Evolutionary conservation across 306 rosid genomes (phyloP), one percentile per base, ranked within the genome.

Genomic region (Prunus kanzakura): DNA sequence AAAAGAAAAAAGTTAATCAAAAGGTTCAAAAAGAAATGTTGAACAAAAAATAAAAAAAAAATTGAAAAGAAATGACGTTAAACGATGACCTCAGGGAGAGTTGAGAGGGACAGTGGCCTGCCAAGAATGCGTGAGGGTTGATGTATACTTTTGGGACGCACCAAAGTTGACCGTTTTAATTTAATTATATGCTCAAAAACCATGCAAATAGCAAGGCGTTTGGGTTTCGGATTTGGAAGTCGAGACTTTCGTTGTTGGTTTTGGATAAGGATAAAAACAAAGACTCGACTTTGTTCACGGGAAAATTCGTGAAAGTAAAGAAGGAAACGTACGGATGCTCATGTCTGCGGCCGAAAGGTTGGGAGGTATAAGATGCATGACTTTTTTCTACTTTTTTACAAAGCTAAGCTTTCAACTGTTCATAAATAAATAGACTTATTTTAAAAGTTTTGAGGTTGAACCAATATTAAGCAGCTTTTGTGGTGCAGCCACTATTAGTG

Each of bases 191-290:
- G 49, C 30, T 4, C 16, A 56, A 72, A 72, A 72, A 20, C 54
- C 67, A 23, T 43, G 76, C 41, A 56, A n/a, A 4, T 56, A 10
- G 27, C 55, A 15, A 57, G 35, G 35, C 75, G 8, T 71, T 22
- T 51, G n/a, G 30, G 64, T 71, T 71, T 55, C 4, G 64, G 75
- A 35, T 54, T 32, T 55, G 52, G 74, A 15, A 71, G 49, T 43
- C 22, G 3, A 11, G n/a, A 11, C 10, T 20, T 56, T 11, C 50
- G 13, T 55, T 55, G 2, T 71, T 71, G 5, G 51, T 55, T 72
- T 32, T 72, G 76, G 76, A 57, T 41, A 62, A 29, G 45, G 67
- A 15, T 62, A 38, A 57, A 60, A 14, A 63, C 43, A 63, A 12
- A 14, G 1, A 35, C 49, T 19, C 19, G 12, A 15, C 27, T 32